Base-by-base conservation (phyloP, 1,139 yeast species). In the Lodderomyces theae region DNA sequence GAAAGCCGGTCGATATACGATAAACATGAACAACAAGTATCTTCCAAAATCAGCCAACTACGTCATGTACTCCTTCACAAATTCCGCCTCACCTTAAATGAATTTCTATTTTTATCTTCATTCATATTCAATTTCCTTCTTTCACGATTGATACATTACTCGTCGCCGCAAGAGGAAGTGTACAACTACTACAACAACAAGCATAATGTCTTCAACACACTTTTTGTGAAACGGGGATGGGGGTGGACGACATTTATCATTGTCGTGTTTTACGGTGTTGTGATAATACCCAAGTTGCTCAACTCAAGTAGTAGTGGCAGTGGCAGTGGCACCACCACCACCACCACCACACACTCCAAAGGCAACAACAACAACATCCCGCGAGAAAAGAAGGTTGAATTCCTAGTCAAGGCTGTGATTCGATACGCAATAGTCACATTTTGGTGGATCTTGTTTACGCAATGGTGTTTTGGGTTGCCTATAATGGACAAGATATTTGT, bases 141-240 rank as follows among this genome's bases (percentile, higher is more conserved):
- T 21, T 72, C 70, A 0, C 59, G 66, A 45, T 26, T 64, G 13
- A 58, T 67, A n/a, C 72, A 66, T 48, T 45, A 49, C 23, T 49
- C 60, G n/a, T 55, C 72, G 5, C 64, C 61, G 12, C 41, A 57
- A 10, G 71, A 63, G 41, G 73, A 70, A 39, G 67, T 70, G 10
- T 61, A 67, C 58, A 77, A 75, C 53, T 79, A 77, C 56, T 85
- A 81, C 60, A 78, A 83, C 42, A 64, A 77, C 45, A 84, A 82
- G 57, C 63, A 72, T 34, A 86, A 86, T 58, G 35, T 89, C 15
- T 58, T 90, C 47, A 92, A 92, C 60, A 74, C 74, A 25, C 40
- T 74, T 4, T 86, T 92, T 58, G 96, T 90, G 34, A 92, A 92
- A 55, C 72, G 72, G 32, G 97, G 97, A 2, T 92, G 98, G 98